phyloP scores from a whole-genome alignment of 2,329 filamentous ascomycete species.

The Exophiala sp. region DNA sequence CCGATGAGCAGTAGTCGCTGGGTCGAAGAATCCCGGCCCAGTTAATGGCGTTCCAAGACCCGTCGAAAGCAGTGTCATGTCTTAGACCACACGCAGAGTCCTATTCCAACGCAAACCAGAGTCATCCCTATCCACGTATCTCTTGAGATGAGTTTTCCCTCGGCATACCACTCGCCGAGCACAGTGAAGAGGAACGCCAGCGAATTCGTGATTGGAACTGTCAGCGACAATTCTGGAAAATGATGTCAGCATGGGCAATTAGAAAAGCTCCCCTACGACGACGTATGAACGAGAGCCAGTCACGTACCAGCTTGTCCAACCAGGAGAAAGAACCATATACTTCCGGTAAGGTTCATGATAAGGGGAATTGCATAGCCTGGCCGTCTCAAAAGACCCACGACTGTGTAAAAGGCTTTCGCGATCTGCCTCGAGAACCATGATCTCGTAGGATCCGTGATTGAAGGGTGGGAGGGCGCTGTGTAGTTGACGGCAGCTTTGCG shows the following conservation, averaged over 20 bases:
- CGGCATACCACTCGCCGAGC: conserved; percentile 88
- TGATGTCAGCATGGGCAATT: background rate
- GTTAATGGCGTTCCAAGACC: no score
- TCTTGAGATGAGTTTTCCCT: conserved; percentile 80
- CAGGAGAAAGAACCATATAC: conserved; percentile 92
- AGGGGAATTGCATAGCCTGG: conserved; percentile 80
- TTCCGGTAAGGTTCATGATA: conserved; percentile 82
- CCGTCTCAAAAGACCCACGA: conserved; percentile 70
- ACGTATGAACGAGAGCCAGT: conserved; percentile 9
- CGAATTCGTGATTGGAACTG: conserved; percentile 91
- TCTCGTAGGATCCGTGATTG: conserved; percentile 33
- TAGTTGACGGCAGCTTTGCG: conserved; percentile 74
- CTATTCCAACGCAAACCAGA: conserved; percentile 73
- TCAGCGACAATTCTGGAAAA: conserved; percentile 72
- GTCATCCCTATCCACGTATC: conserved; percentile 80
- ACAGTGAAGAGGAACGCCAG: conserved; percentile 95
- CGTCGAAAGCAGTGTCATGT: no score
- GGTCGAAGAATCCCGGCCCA: no score
- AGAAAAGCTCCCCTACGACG: background rate
- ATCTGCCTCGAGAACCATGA: conserved; percentile 60
- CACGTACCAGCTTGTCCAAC: conserved; percentile 82
- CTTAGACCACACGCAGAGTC: conserved; percentile 65
- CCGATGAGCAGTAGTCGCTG: no score
- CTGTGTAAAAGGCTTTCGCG: conserved; percentile 64
- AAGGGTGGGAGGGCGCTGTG: conserved; percentile 47